Conservation (phyloP, 2,329 filamentous ascomycete genomes). For the Plenodomus lindquistii region DNA sequence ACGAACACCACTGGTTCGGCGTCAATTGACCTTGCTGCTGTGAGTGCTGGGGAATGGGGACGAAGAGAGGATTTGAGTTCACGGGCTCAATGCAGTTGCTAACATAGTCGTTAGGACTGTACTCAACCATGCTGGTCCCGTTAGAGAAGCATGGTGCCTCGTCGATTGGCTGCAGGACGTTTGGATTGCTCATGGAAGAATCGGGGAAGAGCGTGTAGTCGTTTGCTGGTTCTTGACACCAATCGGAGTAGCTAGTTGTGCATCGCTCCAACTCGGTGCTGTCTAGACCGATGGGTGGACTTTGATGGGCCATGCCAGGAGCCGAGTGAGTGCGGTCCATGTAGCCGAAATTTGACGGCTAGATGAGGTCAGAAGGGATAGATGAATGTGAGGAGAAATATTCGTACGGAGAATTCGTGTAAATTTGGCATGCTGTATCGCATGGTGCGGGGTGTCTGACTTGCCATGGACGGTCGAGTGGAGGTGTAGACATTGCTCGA, state of each 20-base stretch:
- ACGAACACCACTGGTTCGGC: constrained; percentile 37
- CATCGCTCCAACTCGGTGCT: constrained; percentile 25
- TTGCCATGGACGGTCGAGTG: constrained; percentile 24
- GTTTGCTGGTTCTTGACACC: constrained; percentile 29
- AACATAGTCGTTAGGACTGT: constrained; percentile 44
- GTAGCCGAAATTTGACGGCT: constrained; percentile 26
- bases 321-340: constrained; percentile 44
- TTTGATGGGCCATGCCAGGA: constrained; percentile 37
- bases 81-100: constrained; percentile 33
- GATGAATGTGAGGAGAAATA: constrained; percentile 30
- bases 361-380: constrained; percentile 36
- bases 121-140: constrained; percentile 34
- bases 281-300: constrained; percentile 25
- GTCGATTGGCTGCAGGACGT: constrained; percentile 30
- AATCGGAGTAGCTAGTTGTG: constrained; percentile 25
- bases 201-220: constrained; percentile 40
- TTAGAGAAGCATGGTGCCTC: constrained; percentile 18
- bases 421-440: constrained; percentile 26
- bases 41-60: constrained; percentile 24
- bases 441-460: constrained; percentile 43
- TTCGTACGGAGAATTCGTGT: constrained; percentile 39
- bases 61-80: constrained; percentile 24
- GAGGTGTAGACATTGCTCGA: constrained; percentile 20
- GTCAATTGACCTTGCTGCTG: constrained; percentile 38
- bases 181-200: constrained; percentile 22